Evolutionary conservation across 805 yeast species (phyloP), one percentile per base, ranked within the genome.

Genomic region (Saccharomycopsis fodiens): DNA sequence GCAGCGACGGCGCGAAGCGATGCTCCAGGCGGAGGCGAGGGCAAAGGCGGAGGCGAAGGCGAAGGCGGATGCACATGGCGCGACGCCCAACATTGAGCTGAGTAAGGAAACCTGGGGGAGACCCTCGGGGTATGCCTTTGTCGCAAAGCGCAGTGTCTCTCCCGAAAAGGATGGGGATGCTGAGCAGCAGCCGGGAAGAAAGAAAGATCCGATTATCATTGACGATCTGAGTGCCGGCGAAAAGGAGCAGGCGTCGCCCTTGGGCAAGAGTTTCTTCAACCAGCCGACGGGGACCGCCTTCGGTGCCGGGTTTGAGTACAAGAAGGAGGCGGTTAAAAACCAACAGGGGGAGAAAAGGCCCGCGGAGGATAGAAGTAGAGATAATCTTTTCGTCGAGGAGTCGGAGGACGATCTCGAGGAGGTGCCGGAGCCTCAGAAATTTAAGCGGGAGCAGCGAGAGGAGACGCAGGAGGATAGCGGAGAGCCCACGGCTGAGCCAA

Each of bases 11-110:
- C n/a, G n/a, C n/a, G n/a, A n/a, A n/a, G n/a, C n/a, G n/a, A n/a
- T n/a, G n/a, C n/a, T n/a, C n/a, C n/a, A n/a, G n/a, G n/a, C n/a
- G n/a, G n/a, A n/a, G n/a, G n/a, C n/a, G n/a, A n/a, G n/a, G n/a
- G n/a, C n/a, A n/a, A n/a, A n/a, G n/a, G n/a, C n/a, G n/a, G n/a
- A n/a, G n/a, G n/a, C n/a, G n/a, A n/a, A n/a, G n/a, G n/a, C n/a
- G n/a, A n/a, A n/a, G n/a, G n/a, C n/a, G n/a, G n/a, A n/a, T n/a
- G n/a, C n/a, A n/a, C n/a, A n/a, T n/a, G n/a, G n/a, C n/a, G n/a
- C n/a, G n/a, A 59, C 65, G 7, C 45, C 45, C 8, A 42, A 42
- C 35, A 42, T 34, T 35, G n/a, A n/a, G n/a, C n/a, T n/a, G n/a
- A n/a, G n/a, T n/a, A n/a, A n/a, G n/a, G n/a, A n/a, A n/a, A n/a